phyloP scores from a whole-genome alignment of 441 rosid species.

The Jatropha multifida region DNA sequence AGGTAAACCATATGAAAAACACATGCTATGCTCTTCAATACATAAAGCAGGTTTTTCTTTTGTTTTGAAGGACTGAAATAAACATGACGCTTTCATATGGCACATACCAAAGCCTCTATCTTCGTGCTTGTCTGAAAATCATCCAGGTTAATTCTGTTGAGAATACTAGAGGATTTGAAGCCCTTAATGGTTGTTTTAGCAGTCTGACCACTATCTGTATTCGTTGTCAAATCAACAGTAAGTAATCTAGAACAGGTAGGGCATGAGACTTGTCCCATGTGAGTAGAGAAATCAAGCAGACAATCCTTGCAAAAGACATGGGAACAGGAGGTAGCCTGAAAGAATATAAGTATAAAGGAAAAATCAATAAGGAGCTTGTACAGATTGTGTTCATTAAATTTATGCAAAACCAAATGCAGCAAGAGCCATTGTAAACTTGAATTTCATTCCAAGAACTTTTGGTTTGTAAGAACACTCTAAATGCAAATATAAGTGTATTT shows the following conservation, averaged over 20 bases:
- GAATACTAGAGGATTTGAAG: conserved; percentile 75
- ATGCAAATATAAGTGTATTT: not conserved
- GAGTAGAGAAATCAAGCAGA: conserved; percentile 65
- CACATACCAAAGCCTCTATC: conserved; percentile 93
- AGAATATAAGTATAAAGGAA: conserved; percentile 14
- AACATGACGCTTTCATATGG: conserved; percentile 16
- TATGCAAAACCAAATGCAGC: not conserved
- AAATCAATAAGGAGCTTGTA: not conserved
- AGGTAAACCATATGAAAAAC: not conserved
- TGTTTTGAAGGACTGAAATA: conserved; percentile 1
- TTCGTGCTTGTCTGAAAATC: conserved; percentile 98
- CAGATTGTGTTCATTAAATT: not conserved
- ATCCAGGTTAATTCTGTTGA: conserved; percentile 72
- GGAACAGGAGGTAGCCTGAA: conserved; percentile 79
- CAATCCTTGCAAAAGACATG: conserved; percentile 92
- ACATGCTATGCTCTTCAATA: not conserved
- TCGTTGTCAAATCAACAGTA: conserved; percentile 74
- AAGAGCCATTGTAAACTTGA: not conserved
- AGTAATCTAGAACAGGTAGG: conserved; percentile 72
- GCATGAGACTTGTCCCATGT: conserved; percentile 67
- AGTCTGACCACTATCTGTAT: conserved; percentile 44
- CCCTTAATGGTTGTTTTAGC: conserved; percentile 67
- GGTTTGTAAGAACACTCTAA: not conserved
- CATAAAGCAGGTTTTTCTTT: conserved; percentile 9
- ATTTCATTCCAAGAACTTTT: too few relatives aligned